phyloP scores from a whole-genome alignment of 192 early-diverging fungal genomes.

The Thamnidium elegans region DNA sequence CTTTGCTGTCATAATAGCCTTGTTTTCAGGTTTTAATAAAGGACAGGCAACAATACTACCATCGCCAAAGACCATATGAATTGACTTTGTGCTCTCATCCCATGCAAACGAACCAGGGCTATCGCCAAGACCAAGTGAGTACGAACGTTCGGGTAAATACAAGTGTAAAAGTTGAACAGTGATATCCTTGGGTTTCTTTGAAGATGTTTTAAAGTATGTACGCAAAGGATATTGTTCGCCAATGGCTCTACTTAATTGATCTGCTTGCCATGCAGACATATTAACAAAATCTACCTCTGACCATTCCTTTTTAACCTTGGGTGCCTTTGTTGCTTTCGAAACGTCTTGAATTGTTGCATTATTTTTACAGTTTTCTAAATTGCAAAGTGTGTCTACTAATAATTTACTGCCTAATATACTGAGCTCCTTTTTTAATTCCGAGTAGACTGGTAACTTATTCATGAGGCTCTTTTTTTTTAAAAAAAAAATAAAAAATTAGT shows the following conservation, averaged over 20 bases:
- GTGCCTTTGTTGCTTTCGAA: conserved; percentile 60
- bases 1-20: conserved; percentile 46
- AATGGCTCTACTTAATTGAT: conserved; percentile 68
- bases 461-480: too few relatives aligned
- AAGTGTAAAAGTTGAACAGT: conserved; percentile 43
- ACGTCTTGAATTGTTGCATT: conserved; percentile 64
- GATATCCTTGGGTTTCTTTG: neutral
- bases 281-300: conserved; percentile 56
- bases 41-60: conserved; percentile 46
- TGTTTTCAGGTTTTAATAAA: conserved; percentile 59
- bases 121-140: neutral
- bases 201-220: conserved; percentile 36
- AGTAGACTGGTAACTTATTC: conserved; percentile 1
- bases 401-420: conserved; percentile 56
- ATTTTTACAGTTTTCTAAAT: conserved; percentile 57
- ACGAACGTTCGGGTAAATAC: conserved; percentile 29
- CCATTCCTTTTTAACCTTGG: conserved; percentile 61
- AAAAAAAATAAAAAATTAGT: neutral
- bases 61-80: conserved; percentile 55
- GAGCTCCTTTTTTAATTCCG: conserved; percentile 22
- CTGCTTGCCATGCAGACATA: conserved; percentile 61
- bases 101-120: conserved; percentile 44
- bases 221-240: conserved; percentile 63
- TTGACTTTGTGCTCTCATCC: conserved; percentile 18
- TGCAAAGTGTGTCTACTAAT: conserved; percentile 56